Evolutionary conservation across 768 basidiomycete species (phyloP).

Genomic region (Dentipellis fragilis): DNA sequence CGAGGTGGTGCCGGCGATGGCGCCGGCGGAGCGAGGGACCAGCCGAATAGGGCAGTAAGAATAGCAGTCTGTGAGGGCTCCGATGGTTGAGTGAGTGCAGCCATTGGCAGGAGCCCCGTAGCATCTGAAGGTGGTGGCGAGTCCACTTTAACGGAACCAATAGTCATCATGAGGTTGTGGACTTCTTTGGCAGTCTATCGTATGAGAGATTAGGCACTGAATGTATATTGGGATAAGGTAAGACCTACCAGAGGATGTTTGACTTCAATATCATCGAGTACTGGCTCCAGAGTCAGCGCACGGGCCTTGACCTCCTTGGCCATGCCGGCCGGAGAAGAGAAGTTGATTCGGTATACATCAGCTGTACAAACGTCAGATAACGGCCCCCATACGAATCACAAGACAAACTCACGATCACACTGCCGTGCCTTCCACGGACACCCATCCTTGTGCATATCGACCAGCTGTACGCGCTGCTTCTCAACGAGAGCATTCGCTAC

Average conservation of each 20-base stretch:
- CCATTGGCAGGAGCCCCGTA: conserved; percentile 5
- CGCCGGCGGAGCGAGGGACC: conserved; percentile 27
- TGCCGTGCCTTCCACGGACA: conserved; percentile 81
- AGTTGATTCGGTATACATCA: conserved; percentile 39
- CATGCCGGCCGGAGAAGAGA: conserved; percentile 56
- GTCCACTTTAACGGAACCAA: conserved; percentile 22
- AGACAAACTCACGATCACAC: conserved; percentile 53
- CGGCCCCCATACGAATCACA: no score
- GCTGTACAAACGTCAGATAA: conserved; percentile 1
- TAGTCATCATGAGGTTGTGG: conserved; percentile 36
- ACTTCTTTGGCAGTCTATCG: conserved; percentile 49
- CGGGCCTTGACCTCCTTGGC: conserved; percentile 48
- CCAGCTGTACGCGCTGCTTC: conserved; percentile 57
- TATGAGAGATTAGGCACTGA: conserved; percentile 1
- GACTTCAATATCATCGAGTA: conserved; percentile 44
- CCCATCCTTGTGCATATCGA: conserved; percentile 66
- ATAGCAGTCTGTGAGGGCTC: conserved; percentile 30
- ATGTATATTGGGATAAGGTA: background rate
- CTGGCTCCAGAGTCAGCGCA: conserved; percentile 42
- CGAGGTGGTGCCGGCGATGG: conserved; percentile 5
- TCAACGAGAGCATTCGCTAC: conserved; percentile 62
- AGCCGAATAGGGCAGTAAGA: conserved; percentile 38
- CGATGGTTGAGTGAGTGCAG: background rate
- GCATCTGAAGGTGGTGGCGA: conserved; percentile 18
- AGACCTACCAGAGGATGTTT: conserved; percentile 65